Percentiles rank a stretch among this genome's conserved stretches.
phyloP scores from a whole-genome alignment of 352 stramenopile genomes.

The Pythium grandisporangium region DNA sequence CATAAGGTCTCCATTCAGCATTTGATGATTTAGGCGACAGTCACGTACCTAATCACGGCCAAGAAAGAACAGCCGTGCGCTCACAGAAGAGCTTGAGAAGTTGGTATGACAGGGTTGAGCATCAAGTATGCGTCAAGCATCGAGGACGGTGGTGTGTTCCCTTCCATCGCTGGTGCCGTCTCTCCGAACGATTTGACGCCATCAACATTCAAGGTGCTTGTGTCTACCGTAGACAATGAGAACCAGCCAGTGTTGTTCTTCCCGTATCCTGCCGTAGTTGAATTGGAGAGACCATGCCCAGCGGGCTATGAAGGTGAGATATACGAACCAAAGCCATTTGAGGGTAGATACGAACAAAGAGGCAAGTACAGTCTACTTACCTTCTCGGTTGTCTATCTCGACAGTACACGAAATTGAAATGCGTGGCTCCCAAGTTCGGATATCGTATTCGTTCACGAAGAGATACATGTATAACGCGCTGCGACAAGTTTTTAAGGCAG shows the following conservation, averaged over 20 bases:
- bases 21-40: too few species aligned
- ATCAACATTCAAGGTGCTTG: constrained; percentile 31
- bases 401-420: constrained; percentile 23
- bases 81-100: too few species aligned
- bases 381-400: not conserved
- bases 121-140: too few species aligned
- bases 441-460: constrained; percentile 53
- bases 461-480: constrained; percentile 78
- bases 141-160: too few species aligned
- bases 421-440: constrained; percentile 14
- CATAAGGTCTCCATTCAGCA: too few species aligned
- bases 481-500: constrained; percentile 35
- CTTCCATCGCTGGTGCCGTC: too few species aligned
- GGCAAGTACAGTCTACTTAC: too few species aligned
- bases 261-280: constrained; percentile 33
- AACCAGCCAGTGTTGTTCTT: constrained; percentile 43
- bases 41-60: too few species aligned
- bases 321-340: too few species aligned
- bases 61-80: too few species aligned
- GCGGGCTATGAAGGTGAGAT: constrained; percentile 49
- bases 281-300: constrained; percentile 32
- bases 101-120: too few species aligned
- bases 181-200: too few species aligned
- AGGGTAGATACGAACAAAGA: not conserved
- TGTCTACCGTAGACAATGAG: constrained; percentile 33